A percentile compares a stretch with the other conserved stretches of the same genome.
Conservation (phyloP, 192 early-diverging fungal species). For the Funneliformis geosporum region DNA sequence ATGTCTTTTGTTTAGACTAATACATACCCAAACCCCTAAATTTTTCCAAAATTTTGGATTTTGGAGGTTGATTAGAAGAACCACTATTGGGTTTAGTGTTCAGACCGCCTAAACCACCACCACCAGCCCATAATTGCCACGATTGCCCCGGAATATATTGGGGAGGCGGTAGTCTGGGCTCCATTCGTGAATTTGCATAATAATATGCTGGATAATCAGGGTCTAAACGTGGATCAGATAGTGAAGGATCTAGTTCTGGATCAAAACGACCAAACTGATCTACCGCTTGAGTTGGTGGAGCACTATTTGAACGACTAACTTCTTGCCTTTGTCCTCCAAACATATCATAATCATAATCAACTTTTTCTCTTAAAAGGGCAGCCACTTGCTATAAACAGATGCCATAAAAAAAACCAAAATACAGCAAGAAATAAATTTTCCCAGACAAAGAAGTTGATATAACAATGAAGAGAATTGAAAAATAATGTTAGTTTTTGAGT, state of each 20-base stretch:
- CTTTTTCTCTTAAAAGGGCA: conserved; percentile 52
- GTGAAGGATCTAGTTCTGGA: conserved; percentile 43
- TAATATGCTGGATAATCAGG: conserved; percentile 68
- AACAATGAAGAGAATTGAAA: not conserved
- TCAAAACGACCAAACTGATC: conserved; percentile 50
- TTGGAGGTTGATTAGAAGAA: conserved; percentile 15
- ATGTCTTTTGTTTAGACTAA: not conserved
- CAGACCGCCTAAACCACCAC: conserved; percentile 39
- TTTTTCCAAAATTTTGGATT: conserved; percentile 29
- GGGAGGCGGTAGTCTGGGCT: conserved; percentile 59
- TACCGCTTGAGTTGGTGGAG: conserved; percentile 73
- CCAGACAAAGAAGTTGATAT: not conserved
- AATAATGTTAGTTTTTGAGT: not conserved
- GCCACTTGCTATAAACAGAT: conserved; percentile 48
- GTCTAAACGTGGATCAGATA: conserved; percentile 60
- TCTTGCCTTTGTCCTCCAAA: conserved; percentile 42
- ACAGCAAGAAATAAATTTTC: too few species aligned
- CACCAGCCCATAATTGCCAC: conserved; percentile 61
- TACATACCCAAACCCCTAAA: conserved; percentile 33
- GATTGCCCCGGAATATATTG: conserved; percentile 67
- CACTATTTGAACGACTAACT: conserved; percentile 68
- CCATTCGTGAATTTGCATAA: conserved; percentile 55
- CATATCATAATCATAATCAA: conserved; percentile 48
- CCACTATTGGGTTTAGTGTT: conserved; percentile 23
- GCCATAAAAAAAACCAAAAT: conserved; percentile 9